Percentiles rank a stretch among this genome's conserved stretches.
Evolutionary conservation across 805 yeast genomes (phyloP).

Genomic region (Scheffersomyces ergatensis): DNA sequence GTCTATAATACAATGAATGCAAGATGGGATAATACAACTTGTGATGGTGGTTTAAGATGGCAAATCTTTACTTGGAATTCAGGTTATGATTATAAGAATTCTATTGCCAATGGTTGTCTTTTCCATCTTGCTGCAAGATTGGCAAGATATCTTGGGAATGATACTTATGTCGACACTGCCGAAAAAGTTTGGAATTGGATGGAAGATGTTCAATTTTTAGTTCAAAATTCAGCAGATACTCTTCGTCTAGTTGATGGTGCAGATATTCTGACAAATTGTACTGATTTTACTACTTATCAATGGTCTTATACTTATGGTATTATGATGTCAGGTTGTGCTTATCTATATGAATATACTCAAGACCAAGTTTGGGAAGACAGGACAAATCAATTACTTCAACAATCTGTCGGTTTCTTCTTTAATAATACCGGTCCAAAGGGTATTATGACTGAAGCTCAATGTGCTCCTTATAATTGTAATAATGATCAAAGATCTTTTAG

Average conservation of each 20-base stretch:
- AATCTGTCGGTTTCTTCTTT: constrained; percentile 42
- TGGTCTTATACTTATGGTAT: constrained; percentile 77
- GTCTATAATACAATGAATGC: constrained; percentile 86
- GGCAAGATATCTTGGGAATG: constrained; percentile 78
- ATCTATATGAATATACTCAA: constrained; percentile 60
- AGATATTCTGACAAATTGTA: constrained; percentile 42
- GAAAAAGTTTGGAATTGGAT: constrained; percentile 82
- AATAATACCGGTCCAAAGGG: too few species aligned
- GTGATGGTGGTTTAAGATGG: constrained; percentile 95
- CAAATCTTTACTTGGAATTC: constrained; percentile 93
- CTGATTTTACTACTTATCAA: constrained; percentile 45
- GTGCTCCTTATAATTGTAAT: constrained; percentile 59
- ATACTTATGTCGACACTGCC: constrained; percentile 66
- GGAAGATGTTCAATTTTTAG: constrained; percentile 35
- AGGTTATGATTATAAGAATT: constrained; percentile 90
- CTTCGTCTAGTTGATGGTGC: constrained; percentile 59
- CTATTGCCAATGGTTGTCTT: constrained; percentile 87
- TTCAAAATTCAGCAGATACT: constrained; percentile 12
- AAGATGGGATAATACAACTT: constrained; percentile 75
- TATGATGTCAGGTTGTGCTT: constrained; percentile 66
- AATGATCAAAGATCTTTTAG: constrained; percentile 77
- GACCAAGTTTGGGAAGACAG: constrained; percentile 42
- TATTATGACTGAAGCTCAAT: constrained; percentile 63
- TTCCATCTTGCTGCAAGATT: constrained; percentile 86
- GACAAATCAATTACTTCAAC: constrained; percentile 33